Evolutionary conservation across 2,329 filamentous ascomycete genomes (phyloP), one percentile per base, ranked within the genome.

Genomic region (Venturia oleaginea): DNA sequence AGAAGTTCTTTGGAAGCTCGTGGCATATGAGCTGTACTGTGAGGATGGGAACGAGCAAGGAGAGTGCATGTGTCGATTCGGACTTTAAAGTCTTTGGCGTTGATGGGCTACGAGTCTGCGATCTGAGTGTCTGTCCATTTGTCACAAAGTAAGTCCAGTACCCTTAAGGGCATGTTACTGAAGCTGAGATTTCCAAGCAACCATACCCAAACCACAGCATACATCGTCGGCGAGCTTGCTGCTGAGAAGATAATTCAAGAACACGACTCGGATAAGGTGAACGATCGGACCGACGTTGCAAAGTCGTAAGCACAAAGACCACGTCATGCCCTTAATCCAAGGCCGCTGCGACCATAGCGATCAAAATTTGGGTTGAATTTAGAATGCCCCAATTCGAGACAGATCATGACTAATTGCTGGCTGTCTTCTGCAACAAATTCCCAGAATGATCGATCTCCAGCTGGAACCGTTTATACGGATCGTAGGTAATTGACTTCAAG

Each of bases 11-110:
- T 22, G 75, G 72, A 34, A 82, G 77, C 3, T 81, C 75, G 65
- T 85, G 78, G 81, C 83, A 82, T 70, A 84, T 80, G 80, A 82
- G 76, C 0, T 81, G 82, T 0, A 87, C 84, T 0, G 78, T 77
- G 7, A 80, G 80, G 70, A 86, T 87, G 84, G 84, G 83, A 0
- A 77, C 73, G 66, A 70, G 69, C 30, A 69, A 71, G 11, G 42
- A 48, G 17, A 24, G 51, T 15, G 43, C 60, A 38, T 59, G 40
- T 37, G 81, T 85, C 8, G 81, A 85, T 69, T 74, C 67, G 0
- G 63, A 71, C 6, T 78, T 77, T 69, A 71, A 71, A 11, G 71
- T 78, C 3, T 68, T 74, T 32, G 77, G 76, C 0, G 67, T 78
- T 13, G 68, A 78, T 40, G 67, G 68, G n/a, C n/a, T n/a, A n/a